These are phyloP conservation scores for Olyra latifolia DNA, from an alignment of 176 grass and related monocot genomes.

Conservation along the genomic window DNA sequence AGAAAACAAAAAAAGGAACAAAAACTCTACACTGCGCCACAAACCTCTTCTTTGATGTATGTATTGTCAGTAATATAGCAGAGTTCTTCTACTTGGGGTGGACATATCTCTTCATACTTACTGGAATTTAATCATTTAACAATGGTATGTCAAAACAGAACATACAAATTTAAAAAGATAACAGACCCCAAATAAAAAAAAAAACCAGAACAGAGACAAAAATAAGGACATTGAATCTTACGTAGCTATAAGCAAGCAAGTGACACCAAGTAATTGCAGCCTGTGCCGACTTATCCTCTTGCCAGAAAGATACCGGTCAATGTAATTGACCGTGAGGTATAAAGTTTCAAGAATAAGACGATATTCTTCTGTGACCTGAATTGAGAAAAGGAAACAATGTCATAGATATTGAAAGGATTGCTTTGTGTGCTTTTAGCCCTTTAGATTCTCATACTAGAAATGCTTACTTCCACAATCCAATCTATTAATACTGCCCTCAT, in stretches of 20 bases:
- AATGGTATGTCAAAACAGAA: constrained; percentile 20
- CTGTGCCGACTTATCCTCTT: constrained; percentile 64
- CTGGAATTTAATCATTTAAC: constrained; percentile 46
- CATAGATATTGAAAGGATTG: neutral
- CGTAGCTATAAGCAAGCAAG: constrained; percentile 92
- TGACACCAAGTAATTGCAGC: constrained; percentile 82
- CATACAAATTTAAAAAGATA: neutral
- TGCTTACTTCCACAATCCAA: constrained; percentile 90
- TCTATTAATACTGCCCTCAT: constrained; percentile 88
- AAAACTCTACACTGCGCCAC: neutral
- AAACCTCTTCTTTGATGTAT: constrained; percentile 80
- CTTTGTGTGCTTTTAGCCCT: neutral
- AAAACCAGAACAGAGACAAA: neutral
- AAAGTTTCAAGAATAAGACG: constrained; percentile 83
- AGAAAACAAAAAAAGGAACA: neutral
- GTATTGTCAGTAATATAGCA: constrained; percentile 91
- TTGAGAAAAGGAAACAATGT: constrained; percentile 3
- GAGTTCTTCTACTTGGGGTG: constrained; percentile 86
- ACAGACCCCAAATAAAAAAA: neutral
- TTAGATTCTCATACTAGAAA: neutral
- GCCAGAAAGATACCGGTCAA: constrained; percentile 83
- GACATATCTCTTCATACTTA: constrained; percentile 95
- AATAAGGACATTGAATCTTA: constrained; percentile 49
- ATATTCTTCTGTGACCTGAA: constrained; percentile 85
- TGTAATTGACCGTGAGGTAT: constrained; percentile 83